Conservation (phyloP, 345 rosid genomes). For the Theobroma cacao region DNA sequence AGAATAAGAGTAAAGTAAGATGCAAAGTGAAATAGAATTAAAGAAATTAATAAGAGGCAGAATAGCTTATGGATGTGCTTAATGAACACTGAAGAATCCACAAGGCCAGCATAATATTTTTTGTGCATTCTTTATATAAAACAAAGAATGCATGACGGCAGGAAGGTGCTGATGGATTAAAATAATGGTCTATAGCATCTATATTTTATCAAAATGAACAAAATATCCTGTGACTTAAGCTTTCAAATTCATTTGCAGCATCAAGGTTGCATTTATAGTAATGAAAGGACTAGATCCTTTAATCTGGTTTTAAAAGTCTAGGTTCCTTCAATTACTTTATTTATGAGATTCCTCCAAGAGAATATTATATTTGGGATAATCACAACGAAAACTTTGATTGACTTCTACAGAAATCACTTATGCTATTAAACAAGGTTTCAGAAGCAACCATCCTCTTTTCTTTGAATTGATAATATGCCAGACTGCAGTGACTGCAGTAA, state of each 20-base stretch:
- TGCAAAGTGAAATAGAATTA: slow-evolving; percentile 27
- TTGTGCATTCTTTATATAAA: slow-evolving; percentile 4
- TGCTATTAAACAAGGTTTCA: neutral
- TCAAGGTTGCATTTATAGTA: neutral
- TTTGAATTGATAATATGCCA: neutral
- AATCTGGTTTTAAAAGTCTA: slow-evolving; percentile 6
- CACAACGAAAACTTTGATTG: neutral
- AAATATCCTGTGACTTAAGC: neutral
- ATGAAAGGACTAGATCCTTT: neutral
- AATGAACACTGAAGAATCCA: slow-evolving; percentile 17
- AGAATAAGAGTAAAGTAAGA: slow-evolving; percentile 31
- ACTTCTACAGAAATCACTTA: neutral
- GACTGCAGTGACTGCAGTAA: neutral
- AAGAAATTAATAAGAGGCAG: neutral
- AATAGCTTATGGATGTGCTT: slow-evolving; percentile 4
- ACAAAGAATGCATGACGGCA: slow-evolving; percentile 8
- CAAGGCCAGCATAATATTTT: slow-evolving; percentile 12
- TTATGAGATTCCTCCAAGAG: neutral
- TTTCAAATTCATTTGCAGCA: neutral
- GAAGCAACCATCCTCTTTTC: neutral
- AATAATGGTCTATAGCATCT: slow-evolving; percentile 21
- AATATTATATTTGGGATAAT: slow-evolving; percentile 3
- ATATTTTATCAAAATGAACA: slow-evolving; percentile 18
- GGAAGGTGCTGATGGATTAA: slow-evolving; percentile 17
- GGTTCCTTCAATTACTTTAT: neutral